A percentile compares a stretch with the other conserved stretches of the same genome.
phyloP scores from a whole-genome alignment of 495 filamentous ascomycete genomes.

The Staphylotrichum longicolle region DNA sequence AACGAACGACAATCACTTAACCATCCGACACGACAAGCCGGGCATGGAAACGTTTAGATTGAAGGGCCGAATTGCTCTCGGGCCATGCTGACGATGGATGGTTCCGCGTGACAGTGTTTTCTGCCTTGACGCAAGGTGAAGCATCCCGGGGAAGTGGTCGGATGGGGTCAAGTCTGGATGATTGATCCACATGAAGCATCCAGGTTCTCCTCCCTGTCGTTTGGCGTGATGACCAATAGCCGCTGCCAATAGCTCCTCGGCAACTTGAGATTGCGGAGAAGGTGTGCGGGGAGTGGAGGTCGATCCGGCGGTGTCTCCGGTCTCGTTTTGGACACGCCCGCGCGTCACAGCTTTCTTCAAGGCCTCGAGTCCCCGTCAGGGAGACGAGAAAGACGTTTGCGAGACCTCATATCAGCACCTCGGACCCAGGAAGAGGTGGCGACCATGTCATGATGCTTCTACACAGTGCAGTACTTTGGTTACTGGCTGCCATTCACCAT shows the following conservation, averaged over 20 bases:
- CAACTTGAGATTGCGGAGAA: conserved; percentile 1
- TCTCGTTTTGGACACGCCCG: neutral
- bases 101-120: neutral
- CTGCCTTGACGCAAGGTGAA: neutral
- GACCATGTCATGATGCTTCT: too few relatives aligned
- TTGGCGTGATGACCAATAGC: conserved; percentile 1
- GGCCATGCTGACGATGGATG: neutral
- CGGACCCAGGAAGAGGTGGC: too few relatives aligned
- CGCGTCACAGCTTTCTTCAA: too few relatives aligned
- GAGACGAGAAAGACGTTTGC: too few relatives aligned
- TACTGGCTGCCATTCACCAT: too few relatives aligned
- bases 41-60: neutral
- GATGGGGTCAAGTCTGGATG: conserved; percentile 9
- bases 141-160: conserved; percentile 8
- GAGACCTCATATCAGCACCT: too few relatives aligned
- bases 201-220: conserved; percentile 9
- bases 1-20: neutral
- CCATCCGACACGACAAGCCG: neutral
- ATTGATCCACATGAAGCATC: conserved; percentile 9
- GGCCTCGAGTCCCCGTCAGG: too few relatives aligned
- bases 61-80: neutral
- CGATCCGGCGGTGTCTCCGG: neutral
- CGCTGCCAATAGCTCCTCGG: neutral
- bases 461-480: too few relatives aligned
- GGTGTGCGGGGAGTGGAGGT: neutral